These are phyloP conservation scores for Blastobotrys chiropterorum DNA, from an alignment of 805 yeast genomes.

Conservation along the genomic window DNA sequence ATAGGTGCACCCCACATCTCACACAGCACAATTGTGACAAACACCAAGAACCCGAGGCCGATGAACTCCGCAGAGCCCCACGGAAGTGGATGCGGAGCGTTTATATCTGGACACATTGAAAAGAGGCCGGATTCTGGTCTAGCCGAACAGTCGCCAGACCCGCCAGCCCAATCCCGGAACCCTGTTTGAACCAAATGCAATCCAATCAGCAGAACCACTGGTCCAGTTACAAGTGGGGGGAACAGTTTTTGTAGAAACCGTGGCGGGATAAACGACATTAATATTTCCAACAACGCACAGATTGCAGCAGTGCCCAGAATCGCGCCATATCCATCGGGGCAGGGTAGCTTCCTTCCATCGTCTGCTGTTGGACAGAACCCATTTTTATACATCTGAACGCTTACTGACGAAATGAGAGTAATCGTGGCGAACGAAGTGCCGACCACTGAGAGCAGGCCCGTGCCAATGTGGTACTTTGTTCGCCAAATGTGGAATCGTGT, in stretches of 20 bases:
- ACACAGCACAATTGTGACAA: slow-evolving; percentile 61
- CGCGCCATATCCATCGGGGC: slow-evolving; percentile 91
- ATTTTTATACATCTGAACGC: slow-evolving; percentile 67
- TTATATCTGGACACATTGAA: slow-evolving; percentile 40
- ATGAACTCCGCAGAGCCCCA: slow-evolving; percentile 87
- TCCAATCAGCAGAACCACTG: slow-evolving; percentile 84
- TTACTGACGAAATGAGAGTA: slow-evolving; percentile 65
- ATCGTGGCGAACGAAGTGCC: slow-evolving; percentile 90
- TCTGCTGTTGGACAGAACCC: slow-evolving; percentile 61
- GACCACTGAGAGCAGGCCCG: slow-evolving; percentile 83
- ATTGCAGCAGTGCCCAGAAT: slow-evolving; percentile 72
- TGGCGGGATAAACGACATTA: slow-evolving; percentile 74
- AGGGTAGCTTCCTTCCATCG: slow-evolving; percentile 63
- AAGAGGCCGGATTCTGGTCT: slow-evolving; percentile 38
- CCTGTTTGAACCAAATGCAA: slow-evolving; percentile 62
- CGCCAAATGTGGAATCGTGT: slow-evolving; percentile 70
- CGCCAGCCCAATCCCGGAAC: slow-evolving; percentile 83
- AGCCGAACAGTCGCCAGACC: slow-evolving; percentile 44
- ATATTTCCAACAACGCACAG: slow-evolving; percentile 70
- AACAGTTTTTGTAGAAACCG: slow-evolving; percentile 60
- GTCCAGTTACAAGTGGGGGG: slow-evolving; percentile 91
- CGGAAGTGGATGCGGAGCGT: slow-evolving; percentile 49
- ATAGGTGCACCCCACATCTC: slow-evolving; percentile 92
- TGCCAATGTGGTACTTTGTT: slow-evolving; percentile 75
- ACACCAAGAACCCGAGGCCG: slow-evolving; percentile 84